Percentiles rank a stretch among this genome's conserved stretches.
These are phyloP conservation scores for Exophiala sp. DNA, from an alignment of 2,329 filamentous ascomycete species.

Conservation along the genomic window DNA sequence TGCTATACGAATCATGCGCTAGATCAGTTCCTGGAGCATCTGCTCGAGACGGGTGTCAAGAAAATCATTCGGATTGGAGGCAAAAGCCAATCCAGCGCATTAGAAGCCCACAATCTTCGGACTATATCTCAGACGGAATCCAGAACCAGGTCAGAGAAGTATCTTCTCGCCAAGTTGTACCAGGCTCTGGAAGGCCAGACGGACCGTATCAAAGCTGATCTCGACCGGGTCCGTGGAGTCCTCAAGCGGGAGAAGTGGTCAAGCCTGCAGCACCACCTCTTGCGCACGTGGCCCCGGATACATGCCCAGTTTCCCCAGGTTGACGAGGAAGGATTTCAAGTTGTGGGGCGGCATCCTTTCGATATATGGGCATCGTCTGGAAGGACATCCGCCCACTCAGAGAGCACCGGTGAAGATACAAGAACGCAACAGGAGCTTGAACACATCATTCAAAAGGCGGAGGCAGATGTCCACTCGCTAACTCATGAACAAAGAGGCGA, in stretches of 20 bases:
- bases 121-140: no score
- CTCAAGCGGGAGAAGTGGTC: no score
- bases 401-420: no score
- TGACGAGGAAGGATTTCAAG: constrained; percentile 4
- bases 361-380: background rate
- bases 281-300: background rate
- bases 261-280: background rate
- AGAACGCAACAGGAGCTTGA: constrained; percentile 1
- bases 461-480: constrained; percentile 2
- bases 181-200: background rate
- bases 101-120: constrained; percentile 30
- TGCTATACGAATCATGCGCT: constrained; percentile 2
- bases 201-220: no score
- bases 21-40: background rate
- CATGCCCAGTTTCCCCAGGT: background rate
- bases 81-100: constrained; percentile 41
- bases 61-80: constrained; percentile 36
- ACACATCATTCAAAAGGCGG: constrained; percentile 4
- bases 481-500: constrained; percentile 7
- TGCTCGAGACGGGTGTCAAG: constrained; percentile 29
- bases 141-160: constrained; percentile 36
- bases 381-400: background rate
- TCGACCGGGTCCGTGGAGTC: no score
- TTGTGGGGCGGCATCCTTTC: constrained; percentile 2
- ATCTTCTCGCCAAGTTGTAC: constrained; percentile 29